phyloP scores from a whole-genome alignment of 2,329 filamentous ascomycete genomes.

The Raffaelea arxii region DNA sequence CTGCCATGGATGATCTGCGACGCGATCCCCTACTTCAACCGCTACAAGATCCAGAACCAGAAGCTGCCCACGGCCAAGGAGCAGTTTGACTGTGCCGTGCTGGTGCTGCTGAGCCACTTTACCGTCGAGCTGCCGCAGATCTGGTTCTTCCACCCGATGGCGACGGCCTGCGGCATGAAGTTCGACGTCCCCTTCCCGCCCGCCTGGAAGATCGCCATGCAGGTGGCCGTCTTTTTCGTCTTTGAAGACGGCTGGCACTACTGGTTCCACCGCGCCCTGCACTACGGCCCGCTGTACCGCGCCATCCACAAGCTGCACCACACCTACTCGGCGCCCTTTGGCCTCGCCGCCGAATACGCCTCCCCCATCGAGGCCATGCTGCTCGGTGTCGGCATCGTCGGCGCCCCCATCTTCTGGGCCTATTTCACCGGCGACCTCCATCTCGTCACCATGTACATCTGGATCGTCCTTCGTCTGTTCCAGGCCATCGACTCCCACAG shows the following conservation, averaged over 20 bases:
- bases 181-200: slow-evolving; percentile 86
- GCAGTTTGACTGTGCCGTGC: slow-evolving; percentile 87
- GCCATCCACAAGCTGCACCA: slow-evolving; percentile 98
- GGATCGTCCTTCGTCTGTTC: slow-evolving; percentile 88
- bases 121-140: slow-evolving; percentile 98
- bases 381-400: slow-evolving; percentile 78
- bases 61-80: slow-evolving; percentile 90
- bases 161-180: slow-evolving; percentile 80
- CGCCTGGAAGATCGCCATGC: slow-evolving; percentile 75
- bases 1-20: slow-evolving; percentile 93
- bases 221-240: slow-evolving; percentile 90
- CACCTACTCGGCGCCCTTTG: slow-evolving; percentile 96
- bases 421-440: slow-evolving; percentile 78
- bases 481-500: slow-evolving; percentile 97
- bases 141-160: slow-evolving; percentile 97
- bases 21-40: slow-evolving; percentile 74
- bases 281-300: slow-evolving; percentile 94
- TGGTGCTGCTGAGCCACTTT: slow-evolving; percentile 91
- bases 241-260: slow-evolving; percentile 98
- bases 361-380: slow-evolving; percentile 96
- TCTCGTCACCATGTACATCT: slow-evolving; percentile 94
- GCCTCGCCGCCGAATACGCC: slow-evolving; percentile 92
- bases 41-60: slow-evolving; percentile 85
- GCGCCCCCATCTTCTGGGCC: slow-evolving; percentile 74
- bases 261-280: slow-evolving; percentile 85